Conservation (phyloP, 257 asterid genomes). For the Solanum chilense region DNA sequence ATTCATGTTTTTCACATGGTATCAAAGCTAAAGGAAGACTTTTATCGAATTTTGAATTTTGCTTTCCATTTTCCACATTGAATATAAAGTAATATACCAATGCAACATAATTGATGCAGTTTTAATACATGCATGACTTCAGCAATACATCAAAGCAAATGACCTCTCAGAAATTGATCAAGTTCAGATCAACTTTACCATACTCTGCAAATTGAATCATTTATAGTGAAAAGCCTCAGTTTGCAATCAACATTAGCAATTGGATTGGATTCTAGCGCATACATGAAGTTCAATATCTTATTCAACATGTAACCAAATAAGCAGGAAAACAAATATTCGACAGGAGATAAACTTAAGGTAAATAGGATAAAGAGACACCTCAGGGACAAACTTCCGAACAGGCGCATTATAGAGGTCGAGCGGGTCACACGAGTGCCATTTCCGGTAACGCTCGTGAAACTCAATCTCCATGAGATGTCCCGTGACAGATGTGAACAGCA, state of each 20-base stretch:
- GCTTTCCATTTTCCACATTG: background rate
- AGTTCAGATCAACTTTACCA: background rate
- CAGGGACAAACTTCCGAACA: constrained; percentile 70
- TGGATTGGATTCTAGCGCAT: background rate
- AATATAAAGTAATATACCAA: background rate
- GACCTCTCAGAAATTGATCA: background rate
- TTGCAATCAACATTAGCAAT: background rate
- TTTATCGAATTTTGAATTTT: background rate
- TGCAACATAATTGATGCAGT: background rate
- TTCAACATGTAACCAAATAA: background rate
- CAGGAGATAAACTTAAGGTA: background rate
- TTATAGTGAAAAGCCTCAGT: background rate
- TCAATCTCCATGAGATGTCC: constrained; percentile 98
- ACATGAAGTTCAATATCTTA: background rate
- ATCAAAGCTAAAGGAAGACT: background rate
- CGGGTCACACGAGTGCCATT: constrained; percentile 98
- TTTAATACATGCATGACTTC: background rate
- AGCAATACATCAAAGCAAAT: background rate
- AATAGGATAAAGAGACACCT: constrained; percentile 26
- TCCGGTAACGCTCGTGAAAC: constrained; percentile 72
- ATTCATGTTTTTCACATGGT: background rate
- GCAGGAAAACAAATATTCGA: background rate
- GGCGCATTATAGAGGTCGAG: constrained; percentile 78
- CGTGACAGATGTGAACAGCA: constrained; percentile 89
- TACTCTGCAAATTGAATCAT: background rate